Conservation (phyloP, 257 asterid genomes). For the Fraxinus cuspidata region DNA sequence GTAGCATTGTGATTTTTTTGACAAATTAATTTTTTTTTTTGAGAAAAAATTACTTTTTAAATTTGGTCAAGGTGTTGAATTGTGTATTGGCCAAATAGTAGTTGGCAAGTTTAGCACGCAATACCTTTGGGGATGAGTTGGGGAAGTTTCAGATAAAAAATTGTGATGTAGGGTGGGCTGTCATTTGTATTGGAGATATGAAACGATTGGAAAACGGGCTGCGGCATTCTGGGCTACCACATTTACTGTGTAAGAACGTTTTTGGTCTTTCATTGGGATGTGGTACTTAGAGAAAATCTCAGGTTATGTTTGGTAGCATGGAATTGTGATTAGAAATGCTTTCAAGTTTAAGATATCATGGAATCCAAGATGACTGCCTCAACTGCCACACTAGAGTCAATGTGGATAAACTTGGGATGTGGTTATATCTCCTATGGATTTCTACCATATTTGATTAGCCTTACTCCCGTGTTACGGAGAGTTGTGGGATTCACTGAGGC, state of each 20-base stretch:
- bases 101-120: neutral
- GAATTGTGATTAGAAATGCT: neutral
- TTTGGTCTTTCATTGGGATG: neutral
- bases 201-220: neutral
- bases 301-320: neutral
- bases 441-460: neutral
- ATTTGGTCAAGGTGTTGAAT: neutral
- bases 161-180: neutral
- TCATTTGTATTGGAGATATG: neutral
- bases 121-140: neutral
- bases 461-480: neutral
- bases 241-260: neutral
- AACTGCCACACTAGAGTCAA: neutral
- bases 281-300: neutral
- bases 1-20: neutral
- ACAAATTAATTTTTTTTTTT: neutral
- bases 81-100: neutral
- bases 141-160: neutral
- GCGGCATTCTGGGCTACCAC: neutral
- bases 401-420: neutral
- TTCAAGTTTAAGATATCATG: neutral
- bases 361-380: neutral
- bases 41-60: neutral
- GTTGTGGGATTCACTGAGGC: neutral
- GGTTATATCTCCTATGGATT: neutral